Base-by-base conservation (phyloP, 1,284 basidiomycete genomes). In the Coriolopsis trogii region DNA sequence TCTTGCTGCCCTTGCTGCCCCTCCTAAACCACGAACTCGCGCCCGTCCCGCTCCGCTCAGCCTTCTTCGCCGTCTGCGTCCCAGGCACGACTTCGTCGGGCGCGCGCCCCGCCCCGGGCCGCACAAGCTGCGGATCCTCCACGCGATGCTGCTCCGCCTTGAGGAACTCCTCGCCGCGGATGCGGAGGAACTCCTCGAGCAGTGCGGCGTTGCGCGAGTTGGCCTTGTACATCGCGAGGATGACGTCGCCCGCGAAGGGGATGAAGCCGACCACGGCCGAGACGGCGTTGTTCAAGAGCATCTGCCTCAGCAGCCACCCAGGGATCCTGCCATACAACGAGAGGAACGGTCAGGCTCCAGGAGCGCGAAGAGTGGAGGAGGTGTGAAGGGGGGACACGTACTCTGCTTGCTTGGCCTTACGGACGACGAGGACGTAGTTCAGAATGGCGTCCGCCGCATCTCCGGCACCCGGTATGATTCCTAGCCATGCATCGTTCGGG, bases 181-280 rank as follows among this genome's bases (percentile, higher is more conserved):
- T 73, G 30, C 85, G 77, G 47, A 91, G 66, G 66, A 79, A 88
- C 69, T 90, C 87, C 61, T 89, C 87, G 30, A 92, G 72, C 18
- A 91, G 69, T 2, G 78, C 78, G 3, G 91, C 93, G 65, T 97
- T 97, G 57, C 95, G 79, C 37, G 85, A 91, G 71, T 97, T 98
- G n/a, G 93, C 84, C 68, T 93, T 95, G 79, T 78, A 96, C 4
- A 72, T 73, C 42, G 76, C 93, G 65, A 93, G 69, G 4, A 86
- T 67, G 42, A 97, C 67, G 67, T 95, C 93, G 3, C 94, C 95
- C 0, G 83, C 78, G 33, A 93, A 37, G 0, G 94, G 95, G 4
- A 97, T 71, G 45, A 95, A 72, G 25, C 93, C 91, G 6, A 92
- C 74, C 0, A 76, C 79, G 0, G 82, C 82, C 16, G 87, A 86